Evolutionary conservation across 1,284 basidiomycete species (phyloP).

Genomic region (Trichosporon sp.): DNA sequence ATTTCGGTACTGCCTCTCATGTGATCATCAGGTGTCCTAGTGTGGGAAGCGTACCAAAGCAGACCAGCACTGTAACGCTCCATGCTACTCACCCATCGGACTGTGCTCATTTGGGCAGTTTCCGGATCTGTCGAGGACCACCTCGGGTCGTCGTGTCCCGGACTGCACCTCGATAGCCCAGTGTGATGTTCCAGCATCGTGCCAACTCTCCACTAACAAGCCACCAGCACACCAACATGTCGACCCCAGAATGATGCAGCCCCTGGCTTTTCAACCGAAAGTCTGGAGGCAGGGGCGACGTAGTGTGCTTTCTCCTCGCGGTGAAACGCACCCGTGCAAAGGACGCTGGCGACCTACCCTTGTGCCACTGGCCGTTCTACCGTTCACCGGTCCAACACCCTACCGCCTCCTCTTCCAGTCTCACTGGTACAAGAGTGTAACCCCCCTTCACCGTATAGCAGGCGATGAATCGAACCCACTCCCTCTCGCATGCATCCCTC

Average conservation of each 20-base stretch:
- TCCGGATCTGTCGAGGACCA: background rate
- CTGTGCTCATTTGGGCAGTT: too few species aligned
- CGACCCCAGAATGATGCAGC: background rate
- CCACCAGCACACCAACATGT: background rate
- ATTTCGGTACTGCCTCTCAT: background rate
- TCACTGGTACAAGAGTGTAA: too few species aligned
- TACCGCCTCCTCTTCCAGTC: too few species aligned
- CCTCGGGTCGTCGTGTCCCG: background rate
- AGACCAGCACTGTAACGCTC: background rate
- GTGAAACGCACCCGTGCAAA: background rate
- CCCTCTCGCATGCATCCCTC: too few species aligned
- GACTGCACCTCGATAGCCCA: background rate
- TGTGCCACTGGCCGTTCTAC: too few species aligned
- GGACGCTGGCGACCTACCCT: too few species aligned
- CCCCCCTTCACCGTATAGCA: too few species aligned
- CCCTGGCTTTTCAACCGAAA: background rate
- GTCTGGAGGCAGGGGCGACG: background rate
- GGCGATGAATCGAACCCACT: too few species aligned
- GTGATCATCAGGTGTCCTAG: background rate
- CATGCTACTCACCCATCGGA: background rate
- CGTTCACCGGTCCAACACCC: too few species aligned
- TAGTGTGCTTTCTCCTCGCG: background rate
- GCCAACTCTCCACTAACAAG: background rate
- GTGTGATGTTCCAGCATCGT: background rate
- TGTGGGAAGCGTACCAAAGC: background rate